Evolutionary conservation across 805 yeast species (phyloP).

Genomic region (Wickerhamiella dianesei): DNA sequence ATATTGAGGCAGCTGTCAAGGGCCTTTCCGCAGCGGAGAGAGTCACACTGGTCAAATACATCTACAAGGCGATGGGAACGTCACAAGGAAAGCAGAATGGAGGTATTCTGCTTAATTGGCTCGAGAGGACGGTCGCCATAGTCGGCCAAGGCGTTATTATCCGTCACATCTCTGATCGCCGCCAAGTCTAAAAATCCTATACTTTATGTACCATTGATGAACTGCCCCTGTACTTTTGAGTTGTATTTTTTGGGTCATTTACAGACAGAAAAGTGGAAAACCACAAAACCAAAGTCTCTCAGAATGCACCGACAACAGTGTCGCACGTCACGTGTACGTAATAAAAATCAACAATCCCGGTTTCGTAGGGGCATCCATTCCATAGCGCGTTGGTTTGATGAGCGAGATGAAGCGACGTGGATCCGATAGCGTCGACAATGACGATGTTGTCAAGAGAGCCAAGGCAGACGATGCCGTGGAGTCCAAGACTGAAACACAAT

Average conservation of each 20-base stretch:
- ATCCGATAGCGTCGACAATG: background rate
- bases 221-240: too few relatives aligned
- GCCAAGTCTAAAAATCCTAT: background rate
- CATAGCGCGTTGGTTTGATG: too few relatives aligned
- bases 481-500: background rate
- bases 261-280: too few relatives aligned
- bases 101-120: conserved; percentile 78
- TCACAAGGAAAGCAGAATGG: conserved; percentile 57
- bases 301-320: too few relatives aligned
- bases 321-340: too few relatives aligned
- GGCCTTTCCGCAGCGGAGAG: conserved; percentile 50
- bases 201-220: background rate
- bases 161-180: conserved; percentile 73
- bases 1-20: conserved; percentile 48
- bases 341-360: background rate
- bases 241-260: too few relatives aligned
- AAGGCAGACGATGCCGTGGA: background rate
- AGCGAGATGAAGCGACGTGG: background rate
- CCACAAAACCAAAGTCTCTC: too few relatives aligned
- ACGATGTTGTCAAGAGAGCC: background rate
- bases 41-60: conserved; percentile 65
- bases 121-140: conserved; percentile 70
- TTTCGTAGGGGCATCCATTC: too few relatives aligned
- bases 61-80: conserved; percentile 73
- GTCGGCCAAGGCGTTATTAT: conserved; percentile 85